phyloP scores from a whole-genome alignment of 495 filamentous ascomycete species.

The Aspergillus sclerotiicarbonarius region DNA sequence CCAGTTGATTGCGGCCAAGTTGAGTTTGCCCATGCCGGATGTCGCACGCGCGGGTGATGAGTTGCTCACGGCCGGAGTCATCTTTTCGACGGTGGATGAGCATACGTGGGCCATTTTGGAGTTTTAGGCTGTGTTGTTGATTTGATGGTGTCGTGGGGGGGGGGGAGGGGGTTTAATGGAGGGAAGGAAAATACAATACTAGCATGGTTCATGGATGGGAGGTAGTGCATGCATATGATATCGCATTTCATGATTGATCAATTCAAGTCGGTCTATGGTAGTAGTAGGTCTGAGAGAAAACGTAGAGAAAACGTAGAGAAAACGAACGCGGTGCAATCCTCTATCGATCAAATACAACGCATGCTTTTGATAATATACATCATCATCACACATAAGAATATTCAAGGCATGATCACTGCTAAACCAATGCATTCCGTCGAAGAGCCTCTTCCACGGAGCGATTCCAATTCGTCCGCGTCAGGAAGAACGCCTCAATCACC shows the following conservation, averaged over 20 bases:
- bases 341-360: not conserved
- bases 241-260: not conserved
- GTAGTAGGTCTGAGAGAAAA: too few relatives aligned
- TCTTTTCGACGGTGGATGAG: conserved; percentile 92
- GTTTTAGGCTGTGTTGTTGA: conserved; percentile 37
- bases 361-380: not conserved
- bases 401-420: not conserved
- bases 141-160: too few relatives aligned
- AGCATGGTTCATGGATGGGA: too few relatives aligned
- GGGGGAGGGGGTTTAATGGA: not conserved
- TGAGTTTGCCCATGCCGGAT: conserved; percentile 62
- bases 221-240: too few relatives aligned
- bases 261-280: too few relatives aligned
- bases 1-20: conserved; percentile 64
- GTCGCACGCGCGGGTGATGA: conserved; percentile 76
- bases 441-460: conserved; percentile 71
- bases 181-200: not conserved
- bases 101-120: conserved; percentile 72
- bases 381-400: conserved; percentile 1
- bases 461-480: conserved; percentile 68
- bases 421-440: conserved; percentile 60
- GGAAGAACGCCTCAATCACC: conserved; percentile 62
- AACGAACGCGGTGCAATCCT: too few relatives aligned
- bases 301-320: too few relatives aligned
- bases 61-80: conserved; percentile 65